Conservation (phyloP, 164 flowering plant species). For the Magnolia kwangsiensis region DNA sequence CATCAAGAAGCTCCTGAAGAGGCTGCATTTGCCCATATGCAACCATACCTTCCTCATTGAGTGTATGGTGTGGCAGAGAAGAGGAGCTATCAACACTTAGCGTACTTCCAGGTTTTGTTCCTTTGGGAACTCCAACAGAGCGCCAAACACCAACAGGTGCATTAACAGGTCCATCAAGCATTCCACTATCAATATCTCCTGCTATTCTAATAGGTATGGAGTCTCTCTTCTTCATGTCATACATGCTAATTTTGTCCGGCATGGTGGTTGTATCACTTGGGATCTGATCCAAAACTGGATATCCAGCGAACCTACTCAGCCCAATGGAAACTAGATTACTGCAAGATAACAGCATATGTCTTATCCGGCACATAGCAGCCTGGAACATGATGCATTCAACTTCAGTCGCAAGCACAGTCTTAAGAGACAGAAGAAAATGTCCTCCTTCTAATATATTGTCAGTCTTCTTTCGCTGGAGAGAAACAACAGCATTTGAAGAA, state of each 20-base stretch:
- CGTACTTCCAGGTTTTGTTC: conserved; percentile 47
- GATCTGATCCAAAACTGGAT: conserved; percentile 38
- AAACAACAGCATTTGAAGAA: conserved; percentile 39
- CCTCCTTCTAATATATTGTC: conserved; percentile 38
- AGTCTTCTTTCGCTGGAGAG: conserved; percentile 36
- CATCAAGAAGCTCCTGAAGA: conserved; percentile 89
- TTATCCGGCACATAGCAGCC: conserved; percentile 81
- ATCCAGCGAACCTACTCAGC: conserved; percentile 33
- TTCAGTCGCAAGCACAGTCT: conserved; percentile 75
- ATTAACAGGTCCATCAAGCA: conserved; percentile 60
- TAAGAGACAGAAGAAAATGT: conserved; percentile 36
- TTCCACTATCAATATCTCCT: conserved; percentile 73
- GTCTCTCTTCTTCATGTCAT: conserved; percentile 72
- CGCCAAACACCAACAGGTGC: conserved; percentile 98
- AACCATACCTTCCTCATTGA: conserved; percentile 57
- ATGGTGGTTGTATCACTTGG: conserved; percentile 47
- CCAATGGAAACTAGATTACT: conserved; percentile 30
- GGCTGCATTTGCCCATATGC: conserved; percentile 77
- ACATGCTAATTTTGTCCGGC: conserved; percentile 44
- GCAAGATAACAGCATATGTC: conserved; percentile 60
- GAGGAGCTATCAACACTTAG: conserved; percentile 50
- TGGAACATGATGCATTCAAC: conserved; percentile 78
- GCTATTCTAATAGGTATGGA: conserved; percentile 75
- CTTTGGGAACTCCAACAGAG: conserved; percentile 78
- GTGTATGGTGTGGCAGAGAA: conserved; percentile 47